Evolutionary conservation across 2,329 filamentous ascomycete species (phyloP).

Genomic region (Calonectria pteridis): DNA sequence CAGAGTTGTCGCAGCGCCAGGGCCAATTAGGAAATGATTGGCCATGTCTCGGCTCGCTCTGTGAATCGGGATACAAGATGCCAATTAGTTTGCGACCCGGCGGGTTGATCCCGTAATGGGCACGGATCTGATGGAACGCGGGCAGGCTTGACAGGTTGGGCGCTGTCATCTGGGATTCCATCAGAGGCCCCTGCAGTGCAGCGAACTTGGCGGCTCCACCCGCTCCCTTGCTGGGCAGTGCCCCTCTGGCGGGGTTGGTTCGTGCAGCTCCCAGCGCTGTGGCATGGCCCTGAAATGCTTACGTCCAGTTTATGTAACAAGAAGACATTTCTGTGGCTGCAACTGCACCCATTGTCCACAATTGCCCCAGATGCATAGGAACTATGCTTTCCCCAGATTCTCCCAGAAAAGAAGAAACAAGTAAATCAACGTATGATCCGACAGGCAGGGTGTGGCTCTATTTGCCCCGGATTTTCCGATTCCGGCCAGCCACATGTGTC

Average conservation of each 20-base stretch:
- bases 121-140: not conserved
- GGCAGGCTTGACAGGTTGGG: not conserved
- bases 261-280: not conserved
- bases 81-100: not conserved
- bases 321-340: conserved; percentile 36
- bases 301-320: conserved; percentile 44
- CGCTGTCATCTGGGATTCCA: not conserved
- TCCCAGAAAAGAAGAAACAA: not conserved
- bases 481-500: not conserved
- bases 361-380: conserved; percentile 37
- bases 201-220: not conserved
- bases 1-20: not conserved
- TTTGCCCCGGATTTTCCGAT: conserved; percentile 23
- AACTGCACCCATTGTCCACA: conserved; percentile 27
- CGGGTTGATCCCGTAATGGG: not conserved
- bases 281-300: conserved; percentile 29
- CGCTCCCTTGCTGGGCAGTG: not conserved
- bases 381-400: not conserved
- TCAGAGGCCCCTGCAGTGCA: not conserved
- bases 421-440: not conserved
- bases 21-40: not conserved
- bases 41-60: not conserved
- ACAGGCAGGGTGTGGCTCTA: not conserved
- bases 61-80: not conserved
- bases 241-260: not conserved